Base-by-base conservation (phyloP, 768 basidiomycete species). In the Leccinellum luteum region DNA sequence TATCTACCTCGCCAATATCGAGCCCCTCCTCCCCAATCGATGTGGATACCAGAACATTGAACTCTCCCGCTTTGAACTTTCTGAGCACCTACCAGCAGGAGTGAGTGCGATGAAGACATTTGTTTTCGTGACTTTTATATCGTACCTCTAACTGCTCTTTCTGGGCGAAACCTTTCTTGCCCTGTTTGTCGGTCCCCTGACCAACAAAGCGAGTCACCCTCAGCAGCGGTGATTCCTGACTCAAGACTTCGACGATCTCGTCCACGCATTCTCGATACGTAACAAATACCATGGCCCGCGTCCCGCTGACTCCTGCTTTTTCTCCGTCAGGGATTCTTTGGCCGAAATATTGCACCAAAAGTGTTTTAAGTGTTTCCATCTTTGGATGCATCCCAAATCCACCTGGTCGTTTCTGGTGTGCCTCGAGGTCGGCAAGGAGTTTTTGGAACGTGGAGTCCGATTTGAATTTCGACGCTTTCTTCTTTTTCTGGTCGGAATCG, bases 1-100 rank as follows among this genome's bases (percentile, higher is more conserved):
- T 79, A 69, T 99, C 97, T 15, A 99, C 88, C 70, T 97, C 95
- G 31, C 97, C 97, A 55, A 99, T 99, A 71, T 99, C 97, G 17
- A 99, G 79, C 56, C 97, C 97, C 73, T 99, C 97, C 74, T 99
- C 97, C 21, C 97, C 97, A 54, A 99, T 93, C 4, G 90, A 96
- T 5, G 97, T 98, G 1, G 95, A 90, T 8, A 99, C 96, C 12
- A 99, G 77, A 35, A 97, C 86, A 64, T 99, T 99, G 71, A 84
- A 93, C 57, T 86, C 86, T 12, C 93, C 94, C 4, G 74, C 76
- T 69, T 94, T 94, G 78, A 99, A 98, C 60, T 84, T 83, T 57
- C 85, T 77, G 66, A 99, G 92, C 31, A 92, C 81, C 94, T 98
- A 61, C 3, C 57, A 12, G 12, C 15, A 35, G 32, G 17, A 61